Conservation (phyloP, 1,284 basidiomycete species). For the Wallemia mellicola region DNA sequence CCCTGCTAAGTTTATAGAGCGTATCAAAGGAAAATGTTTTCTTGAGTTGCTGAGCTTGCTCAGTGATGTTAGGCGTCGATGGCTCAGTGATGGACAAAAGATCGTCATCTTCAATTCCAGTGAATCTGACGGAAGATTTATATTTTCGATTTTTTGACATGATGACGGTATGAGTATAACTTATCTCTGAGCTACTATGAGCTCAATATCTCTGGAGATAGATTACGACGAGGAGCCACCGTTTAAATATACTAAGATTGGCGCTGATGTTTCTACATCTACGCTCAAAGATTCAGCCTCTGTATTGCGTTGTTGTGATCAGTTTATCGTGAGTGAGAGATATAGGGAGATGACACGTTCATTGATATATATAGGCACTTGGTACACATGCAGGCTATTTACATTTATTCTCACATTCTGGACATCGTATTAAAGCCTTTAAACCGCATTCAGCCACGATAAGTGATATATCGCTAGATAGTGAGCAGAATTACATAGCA, state of each 20-base stretch:
- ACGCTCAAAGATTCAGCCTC: neutral
- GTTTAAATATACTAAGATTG: neutral
- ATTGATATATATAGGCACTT: conserved; percentile 22
- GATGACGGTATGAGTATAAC: too few species aligned
- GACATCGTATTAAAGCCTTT: conserved; percentile 62
- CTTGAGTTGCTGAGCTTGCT: neutral
- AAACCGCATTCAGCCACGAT: conserved; percentile 76
- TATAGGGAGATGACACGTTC: neutral
- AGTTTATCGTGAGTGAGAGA: neutral
- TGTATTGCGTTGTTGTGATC: neutral
- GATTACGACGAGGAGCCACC: neutral
- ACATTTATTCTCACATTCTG: conserved; percentile 50
- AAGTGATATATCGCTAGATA: conserved; percentile 56
- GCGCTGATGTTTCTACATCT: neutral
- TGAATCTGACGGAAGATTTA: neutral
- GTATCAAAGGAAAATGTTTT: neutral
- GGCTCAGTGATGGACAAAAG: neutral
- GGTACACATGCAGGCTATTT: conserved; percentile 80
- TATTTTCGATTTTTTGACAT: neutral
- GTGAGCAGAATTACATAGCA: conserved; percentile 60
- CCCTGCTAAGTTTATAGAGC: neutral
- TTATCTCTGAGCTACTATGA: too few species aligned
- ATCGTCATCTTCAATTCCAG: neutral
- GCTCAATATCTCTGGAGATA: neutral
- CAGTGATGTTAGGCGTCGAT: neutral